These are phyloP conservation scores for Sclerotinia trifoliorum DNA, from an alignment of 2,329 filamentous ascomycete genomes.

Conservation along the genomic window DNA sequence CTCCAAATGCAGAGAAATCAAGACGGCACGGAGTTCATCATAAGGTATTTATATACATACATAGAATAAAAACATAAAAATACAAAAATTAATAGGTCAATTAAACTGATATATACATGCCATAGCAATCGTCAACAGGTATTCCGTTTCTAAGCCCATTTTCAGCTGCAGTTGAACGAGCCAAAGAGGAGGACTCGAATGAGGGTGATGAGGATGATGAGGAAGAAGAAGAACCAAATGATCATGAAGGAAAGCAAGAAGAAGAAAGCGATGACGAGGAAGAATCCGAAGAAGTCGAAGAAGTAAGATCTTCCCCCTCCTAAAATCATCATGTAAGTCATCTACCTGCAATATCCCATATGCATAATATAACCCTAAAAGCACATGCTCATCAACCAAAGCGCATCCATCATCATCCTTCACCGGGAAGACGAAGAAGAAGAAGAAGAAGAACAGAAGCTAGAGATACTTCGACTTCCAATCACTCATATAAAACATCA, in stretches of 20 bases:
- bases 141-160: too few species aligned
- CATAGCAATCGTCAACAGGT: too few species aligned
- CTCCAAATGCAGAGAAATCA: neutral
- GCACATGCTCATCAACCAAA: neutral
- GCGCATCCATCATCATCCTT: too few species aligned
- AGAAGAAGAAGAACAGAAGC: too few species aligned
- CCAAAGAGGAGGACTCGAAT: neutral
- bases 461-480: neutral
- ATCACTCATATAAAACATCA: neutral
- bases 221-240: neutral
- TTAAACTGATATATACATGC: too few species aligned
- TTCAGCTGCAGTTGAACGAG: neutral
- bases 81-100: too few species aligned
- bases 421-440: neutral
- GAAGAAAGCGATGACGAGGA: neutral
- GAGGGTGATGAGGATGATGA: neutral
- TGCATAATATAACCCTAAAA: neutral
- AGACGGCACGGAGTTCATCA: neutral
- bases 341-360: neutral
- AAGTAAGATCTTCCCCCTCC: neutral
- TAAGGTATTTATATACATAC: neutral
- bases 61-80: neutral
- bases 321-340: neutral
- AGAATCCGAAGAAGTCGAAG: neutral
- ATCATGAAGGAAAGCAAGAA: neutral